Base-by-base conservation (phyloP, 129 eudicot species). In the Lactuca sativa region DNA sequence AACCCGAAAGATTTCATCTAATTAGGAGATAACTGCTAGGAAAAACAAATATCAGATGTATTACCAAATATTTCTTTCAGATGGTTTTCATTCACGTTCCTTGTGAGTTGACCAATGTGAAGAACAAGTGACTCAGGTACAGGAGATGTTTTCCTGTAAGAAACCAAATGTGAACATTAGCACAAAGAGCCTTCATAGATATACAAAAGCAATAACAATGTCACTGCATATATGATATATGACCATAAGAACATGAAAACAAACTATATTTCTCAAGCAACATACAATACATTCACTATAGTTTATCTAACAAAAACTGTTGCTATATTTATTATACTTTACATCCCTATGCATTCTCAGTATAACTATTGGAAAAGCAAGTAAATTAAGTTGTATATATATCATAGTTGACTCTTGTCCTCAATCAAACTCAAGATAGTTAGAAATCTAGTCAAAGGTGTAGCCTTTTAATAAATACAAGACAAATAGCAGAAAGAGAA, bases 21-120 rank as follows among this genome's bases (percentile, higher is more conserved):
- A 1, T 25, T 25, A 25, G 30, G 30, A 25, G 30, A 25, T 25
- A 21, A 21, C 21, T 21, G 0, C 21, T 21, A 21, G 21, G 21
- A 21, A 21, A 21, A 21, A 21, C 21, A 21, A 21, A 21, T 21
- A 21, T 21, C 54, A 57, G 18, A 68, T 37, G 17, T 41, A 60
- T 69, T 83, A 93, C 98, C 88, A 62, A 93, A 93, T 66, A 93
- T 93, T 74, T 93, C 98, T 80, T 81, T 85, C 77, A 93, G 73
- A 74, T 93, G 98, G 65, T 86, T 86, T 74, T 93, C 98, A 59
- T 89, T 93, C 64, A 93, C 98, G 62, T 89, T 93, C 80, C 98
- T 77, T 38, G 90, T 93, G 64, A 93, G 96, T 78, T 88, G 93
- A 53, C 87, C 93, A 72, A 92, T 69, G 86, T 86, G 88, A 76